These are phyloP conservation scores for Annulohypoxylon bovei DNA, from an alignment of 495 filamentous ascomycete species.

Conservation along the genomic window DNA sequence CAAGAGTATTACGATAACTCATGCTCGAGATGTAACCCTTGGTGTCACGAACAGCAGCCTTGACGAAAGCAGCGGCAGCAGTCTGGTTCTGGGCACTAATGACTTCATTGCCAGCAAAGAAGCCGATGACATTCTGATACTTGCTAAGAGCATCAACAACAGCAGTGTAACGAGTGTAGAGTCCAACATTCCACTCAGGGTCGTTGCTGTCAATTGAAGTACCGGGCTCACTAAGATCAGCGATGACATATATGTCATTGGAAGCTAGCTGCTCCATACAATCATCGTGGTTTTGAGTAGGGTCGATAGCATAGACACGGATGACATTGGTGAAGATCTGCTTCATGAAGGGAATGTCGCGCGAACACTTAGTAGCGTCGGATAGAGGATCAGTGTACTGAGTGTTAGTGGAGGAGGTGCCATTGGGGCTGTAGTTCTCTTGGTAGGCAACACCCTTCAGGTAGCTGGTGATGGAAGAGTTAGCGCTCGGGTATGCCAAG, in stretches of 20 bases:
- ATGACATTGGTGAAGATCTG: conserved; percentile 88
- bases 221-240: conserved; percentile 82
- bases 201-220: conserved; percentile 83
- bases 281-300: conserved; percentile 74
- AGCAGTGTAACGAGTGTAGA: conserved; percentile 80
- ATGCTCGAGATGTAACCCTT: conserved; percentile 91
- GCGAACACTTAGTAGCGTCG: conserved; percentile 71
- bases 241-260: conserved; percentile 93
- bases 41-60: conserved; percentile 94
- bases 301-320: conserved; percentile 92
- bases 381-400: conserved; percentile 75
- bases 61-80: conserved; percentile 86
- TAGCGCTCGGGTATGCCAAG: conserved; percentile 31
- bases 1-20: conserved; percentile 65
- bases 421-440: conserved; percentile 59
- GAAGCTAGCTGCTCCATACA: conserved; percentile 87
- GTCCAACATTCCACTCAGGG: conserved; percentile 76
- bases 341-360: conserved; percentile 82
- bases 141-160: conserved; percentile 82
- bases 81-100: conserved; percentile 84
- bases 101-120: conserved; percentile 98
- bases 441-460: conserved; percentile 94
- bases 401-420: conserved; percentile 47
- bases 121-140: conserved; percentile 91
- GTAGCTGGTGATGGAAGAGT: conserved; percentile 45